Evolutionary conservation across 805 yeast species (phyloP).

Genomic region (Torulaspora microellipsoides): DNA sequence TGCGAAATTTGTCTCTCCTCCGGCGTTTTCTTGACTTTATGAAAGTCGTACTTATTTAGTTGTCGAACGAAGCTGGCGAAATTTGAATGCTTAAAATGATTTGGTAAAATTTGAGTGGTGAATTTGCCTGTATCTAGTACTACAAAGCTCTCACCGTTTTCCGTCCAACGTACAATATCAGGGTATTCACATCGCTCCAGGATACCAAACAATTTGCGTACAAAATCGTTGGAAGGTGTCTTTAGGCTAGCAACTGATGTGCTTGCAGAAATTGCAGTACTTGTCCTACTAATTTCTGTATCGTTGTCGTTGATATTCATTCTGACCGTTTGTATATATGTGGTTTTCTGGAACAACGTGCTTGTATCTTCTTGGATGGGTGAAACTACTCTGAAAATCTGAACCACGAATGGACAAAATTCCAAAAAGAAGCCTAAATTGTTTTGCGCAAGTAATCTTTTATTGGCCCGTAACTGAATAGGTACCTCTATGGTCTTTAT

Average conservation of each 20-base stretch:
- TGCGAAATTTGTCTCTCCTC: constrained; percentile 53
- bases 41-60: constrained; percentile 94
- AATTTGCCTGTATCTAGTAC: constrained; percentile 87
- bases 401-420: too few relatives aligned
- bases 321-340: constrained; percentile 1
- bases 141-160: constrained; percentile 78
- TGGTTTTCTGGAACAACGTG: background rate
- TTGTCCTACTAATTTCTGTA: constrained; percentile 13
- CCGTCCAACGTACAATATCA: constrained; percentile 81
- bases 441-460: too few relatives aligned
- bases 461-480: too few relatives aligned
- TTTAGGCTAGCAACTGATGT: constrained; percentile 6
- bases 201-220: constrained; percentile 76
- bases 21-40: constrained; percentile 75
- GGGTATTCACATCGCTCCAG: constrained; percentile 74
- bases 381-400: too few relatives aligned
- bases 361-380: too few relatives aligned
- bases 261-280: constrained; percentile 6
- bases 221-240: constrained; percentile 68
- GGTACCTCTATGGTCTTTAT: too few relatives aligned
- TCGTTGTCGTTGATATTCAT: constrained; percentile 14
- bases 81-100: constrained; percentile 91
- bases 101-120: constrained; percentile 82
- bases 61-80: constrained; percentile 95
- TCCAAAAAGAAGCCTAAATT: too few relatives aligned